Evolutionary conservation across 768 basidiomycete genomes (phyloP).

Genomic region (Tylopilus rubrobrunneus): DNA sequence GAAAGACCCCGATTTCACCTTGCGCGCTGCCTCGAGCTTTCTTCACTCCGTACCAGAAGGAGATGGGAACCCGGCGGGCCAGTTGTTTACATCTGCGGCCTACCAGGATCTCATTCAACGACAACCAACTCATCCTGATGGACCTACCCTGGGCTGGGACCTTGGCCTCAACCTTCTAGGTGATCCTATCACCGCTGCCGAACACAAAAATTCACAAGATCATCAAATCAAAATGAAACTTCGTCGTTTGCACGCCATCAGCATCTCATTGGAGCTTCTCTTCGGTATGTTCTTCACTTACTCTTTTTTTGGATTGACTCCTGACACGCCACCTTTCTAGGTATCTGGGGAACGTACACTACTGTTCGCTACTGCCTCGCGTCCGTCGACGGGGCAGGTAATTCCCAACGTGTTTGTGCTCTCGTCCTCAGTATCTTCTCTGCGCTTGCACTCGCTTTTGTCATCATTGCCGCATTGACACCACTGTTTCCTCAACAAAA

Average conservation of each 20-base stretch:
- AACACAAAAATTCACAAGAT: conserved; percentile 31
- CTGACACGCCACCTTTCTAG: conserved; percentile 28
- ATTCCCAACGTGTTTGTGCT: conserved; percentile 37
- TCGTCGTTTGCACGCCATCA: conserved; percentile 31
- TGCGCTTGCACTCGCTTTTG: conserved; percentile 20
- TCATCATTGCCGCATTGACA: conserved; percentile 39
- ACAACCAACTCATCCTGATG: conserved; percentile 43
- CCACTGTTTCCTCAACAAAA: conserved; percentile 31
- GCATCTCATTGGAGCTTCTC: conserved; percentile 28
- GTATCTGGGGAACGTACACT: conserved; percentile 58
- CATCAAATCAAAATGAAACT: conserved; percentile 28
- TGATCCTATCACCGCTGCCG: conserved; percentile 29
- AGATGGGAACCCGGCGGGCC: conserved; percentile 13
- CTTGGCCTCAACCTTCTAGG: conserved; percentile 28
- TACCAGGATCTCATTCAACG: conserved; percentile 37
- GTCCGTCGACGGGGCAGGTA: conserved; percentile 42
- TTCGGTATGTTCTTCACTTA: conserved; percentile 31
- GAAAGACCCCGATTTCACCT: conserved; percentile 9
- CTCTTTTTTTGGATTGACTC: neutral
- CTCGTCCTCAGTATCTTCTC: conserved; percentile 25
- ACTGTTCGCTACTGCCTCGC: conserved; percentile 64
- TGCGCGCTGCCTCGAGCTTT: conserved; percentile 21
- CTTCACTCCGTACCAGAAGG: conserved; percentile 14
- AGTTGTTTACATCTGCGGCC: conserved; percentile 22
- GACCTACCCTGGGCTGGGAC: conserved; percentile 29